Conservation (phyloP, 2,329 filamentous ascomycete genomes). For the Orbilia oligospora region DNA sequence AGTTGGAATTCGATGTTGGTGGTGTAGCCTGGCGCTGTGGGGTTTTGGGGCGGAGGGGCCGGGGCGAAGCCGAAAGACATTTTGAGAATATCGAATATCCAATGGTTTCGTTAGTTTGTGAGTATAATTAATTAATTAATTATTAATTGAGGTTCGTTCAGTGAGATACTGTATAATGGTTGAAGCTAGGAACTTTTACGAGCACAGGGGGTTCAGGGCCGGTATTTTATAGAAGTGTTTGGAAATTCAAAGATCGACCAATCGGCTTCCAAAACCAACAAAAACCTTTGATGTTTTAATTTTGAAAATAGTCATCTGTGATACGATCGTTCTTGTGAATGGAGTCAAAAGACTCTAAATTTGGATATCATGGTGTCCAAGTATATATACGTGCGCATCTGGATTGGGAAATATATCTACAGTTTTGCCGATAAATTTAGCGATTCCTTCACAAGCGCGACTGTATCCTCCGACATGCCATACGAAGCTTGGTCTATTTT, state of each 20-base stretch:
- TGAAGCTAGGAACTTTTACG: background rate
- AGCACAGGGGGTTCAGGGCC: no score
- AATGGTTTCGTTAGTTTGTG: background rate
- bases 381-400: background rate
- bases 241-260: no score
- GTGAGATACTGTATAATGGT: background rate
- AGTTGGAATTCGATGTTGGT: slow-evolving; percentile 52
- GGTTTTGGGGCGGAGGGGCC: no score
- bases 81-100: background rate
- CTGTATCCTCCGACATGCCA: slow-evolving; percentile 78
- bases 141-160: background rate
- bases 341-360: background rate
- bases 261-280: no score
- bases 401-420: slow-evolving; percentile 24
- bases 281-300: no score
- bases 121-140: no score
- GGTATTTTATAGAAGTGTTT: no score
- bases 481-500: slow-evolving; percentile 72
- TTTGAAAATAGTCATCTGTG: no score
- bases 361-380: background rate
- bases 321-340: background rate
- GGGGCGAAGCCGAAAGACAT: background rate
- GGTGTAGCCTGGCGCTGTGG: slow-evolving; percentile 32
- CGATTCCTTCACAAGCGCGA: slow-evolving; percentile 76
- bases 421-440: slow-evolving; percentile 44